A percentile compares a stretch with the other conserved stretches of the same genome.
Evolutionary conservation across 345 rosid species (phyloP).

Genomic region (Luvunga scandens): DNA sequence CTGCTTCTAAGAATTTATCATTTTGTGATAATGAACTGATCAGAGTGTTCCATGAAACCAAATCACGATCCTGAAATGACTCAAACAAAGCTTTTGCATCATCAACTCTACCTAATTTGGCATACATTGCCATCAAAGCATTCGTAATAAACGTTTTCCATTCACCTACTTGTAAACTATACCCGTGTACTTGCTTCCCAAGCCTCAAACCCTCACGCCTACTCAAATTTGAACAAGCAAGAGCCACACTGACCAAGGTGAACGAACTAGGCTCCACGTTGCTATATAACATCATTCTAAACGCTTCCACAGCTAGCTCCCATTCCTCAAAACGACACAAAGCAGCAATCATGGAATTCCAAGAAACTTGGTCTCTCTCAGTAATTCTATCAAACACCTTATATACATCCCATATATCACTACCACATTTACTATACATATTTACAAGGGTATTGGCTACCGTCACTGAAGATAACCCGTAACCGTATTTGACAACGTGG

Average conservation of each 20-base stretch:
- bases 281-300: slow-evolving; percentile 55
- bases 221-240: slow-evolving; percentile 65
- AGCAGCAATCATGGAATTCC: slow-evolving; percentile 78
- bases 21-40: slow-evolving; percentile 68
- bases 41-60: slow-evolving; percentile 85
- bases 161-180: slow-evolving; percentile 59
- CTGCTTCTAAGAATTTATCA: slow-evolving; percentile 59
- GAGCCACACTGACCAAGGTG: slow-evolving; percentile 72
- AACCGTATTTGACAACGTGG: slow-evolving; percentile 70
- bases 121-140: slow-evolving; percentile 82
- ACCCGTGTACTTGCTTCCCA: slow-evolving; percentile 77
- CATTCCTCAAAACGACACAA: slow-evolving; percentile 64
- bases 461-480: slow-evolving; percentile 41
- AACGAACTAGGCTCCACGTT: slow-evolving; percentile 74
- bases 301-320: slow-evolving; percentile 62
- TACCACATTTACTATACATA: slow-evolving; percentile 67
- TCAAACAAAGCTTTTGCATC: slow-evolving; percentile 45
- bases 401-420: slow-evolving; percentile 36
- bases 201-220: slow-evolving; percentile 41
- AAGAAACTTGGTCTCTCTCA: slow-evolving; percentile 77
- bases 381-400: slow-evolving; percentile 78
- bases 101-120: slow-evolving; percentile 55
- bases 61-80: slow-evolving; percentile 56
- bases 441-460: slow-evolving; percentile 74
- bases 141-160: slow-evolving; percentile 59